Conservation (phyloP, 176 grass and related monocot genomes). For the Aegilops umbellulata region DNA sequence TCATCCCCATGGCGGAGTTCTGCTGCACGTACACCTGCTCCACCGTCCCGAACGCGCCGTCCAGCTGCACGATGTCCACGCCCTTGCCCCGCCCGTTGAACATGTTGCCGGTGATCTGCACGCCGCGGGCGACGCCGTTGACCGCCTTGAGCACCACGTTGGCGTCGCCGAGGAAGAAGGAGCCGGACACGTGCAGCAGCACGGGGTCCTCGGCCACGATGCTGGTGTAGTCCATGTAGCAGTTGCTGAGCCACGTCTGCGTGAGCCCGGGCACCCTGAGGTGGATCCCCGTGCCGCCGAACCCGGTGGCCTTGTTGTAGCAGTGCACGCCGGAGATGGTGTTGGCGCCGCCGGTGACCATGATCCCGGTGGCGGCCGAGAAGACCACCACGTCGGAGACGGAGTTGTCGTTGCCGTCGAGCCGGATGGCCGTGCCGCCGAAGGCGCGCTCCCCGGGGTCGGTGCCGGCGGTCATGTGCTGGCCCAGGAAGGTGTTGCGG, state of each 20-base stretch:
- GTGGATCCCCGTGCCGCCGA: slow-evolving; percentile 68
- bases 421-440: slow-evolving; percentile 64
- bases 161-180: slow-evolving; percentile 85
- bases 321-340: slow-evolving; percentile 86
- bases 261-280: slow-evolving; percentile 52
- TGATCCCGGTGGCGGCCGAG: slow-evolving; percentile 63
- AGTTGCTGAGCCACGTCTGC: slow-evolving; percentile 68
- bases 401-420: slow-evolving; percentile 77
- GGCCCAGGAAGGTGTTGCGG: slow-evolving; percentile 63
- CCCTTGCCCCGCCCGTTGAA: slow-evolving; percentile 54
- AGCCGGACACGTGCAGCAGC: slow-evolving; percentile 56
- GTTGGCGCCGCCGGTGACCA: slow-evolving; percentile 66
- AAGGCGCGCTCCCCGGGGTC: slow-evolving; percentile 60
- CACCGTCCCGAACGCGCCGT: slow-evolving; percentile 52
- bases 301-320: slow-evolving; percentile 81
- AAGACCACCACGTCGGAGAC: slow-evolving; percentile 77
- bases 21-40: slow-evolving; percentile 79
- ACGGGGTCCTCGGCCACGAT: slow-evolving; percentile 86
- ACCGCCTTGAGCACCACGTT: slow-evolving; percentile 78
- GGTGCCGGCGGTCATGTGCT: slow-evolving; percentile 60
- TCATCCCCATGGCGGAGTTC: slow-evolving; percentile 69
- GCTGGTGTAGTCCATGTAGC: slow-evolving; percentile 75
- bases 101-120: slow-evolving; percentile 63
- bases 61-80: slow-evolving; percentile 60
- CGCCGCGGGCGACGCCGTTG: slow-evolving; percentile 44